Conservation (phyloP, 495 filamentous ascomycete genomes). For the Neurospora sp. region DNA sequence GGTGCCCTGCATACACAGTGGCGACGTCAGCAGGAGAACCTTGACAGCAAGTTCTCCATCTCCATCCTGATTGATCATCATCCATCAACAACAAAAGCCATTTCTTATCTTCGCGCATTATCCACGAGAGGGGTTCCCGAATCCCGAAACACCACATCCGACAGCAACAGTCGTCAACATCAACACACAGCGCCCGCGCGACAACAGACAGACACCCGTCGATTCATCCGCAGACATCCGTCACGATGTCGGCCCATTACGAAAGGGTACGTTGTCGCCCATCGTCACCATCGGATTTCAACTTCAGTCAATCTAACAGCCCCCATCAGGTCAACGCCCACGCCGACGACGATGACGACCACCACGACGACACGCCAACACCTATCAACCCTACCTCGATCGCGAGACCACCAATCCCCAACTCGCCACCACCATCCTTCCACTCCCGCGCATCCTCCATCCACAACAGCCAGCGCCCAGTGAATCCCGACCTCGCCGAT, state of each 20-base stretch:
- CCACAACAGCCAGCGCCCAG: slow-evolving; percentile 39
- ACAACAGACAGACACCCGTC: not conserved
- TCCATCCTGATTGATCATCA: not conserved
- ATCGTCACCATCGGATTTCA: no score
- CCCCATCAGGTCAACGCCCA: slow-evolving; percentile 33
- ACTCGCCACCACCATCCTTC: slow-evolving; percentile 91
- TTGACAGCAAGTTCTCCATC: not conserved
- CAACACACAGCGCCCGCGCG: not conserved
- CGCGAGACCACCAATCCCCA: slow-evolving; percentile 43
- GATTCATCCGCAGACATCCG: not conserved
- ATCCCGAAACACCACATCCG: not conserved
- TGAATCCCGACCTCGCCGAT: slow-evolving; percentile 73
- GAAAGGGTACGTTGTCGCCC: slow-evolving; percentile 56
- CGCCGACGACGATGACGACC: slow-evolving; percentile 33
- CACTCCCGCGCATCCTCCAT: slow-evolving; percentile 73
- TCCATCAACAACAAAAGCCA: slow-evolving; percentile 5
- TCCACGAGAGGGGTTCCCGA: not conserved
- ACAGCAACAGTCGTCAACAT: not conserved
- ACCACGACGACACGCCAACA: slow-evolving; percentile 3
- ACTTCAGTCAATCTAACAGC: not conserved
- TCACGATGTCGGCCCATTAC: slow-evolving; percentile 75
- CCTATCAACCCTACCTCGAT: slow-evolving; percentile 21
- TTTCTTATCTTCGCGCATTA: slow-evolving; percentile 4
- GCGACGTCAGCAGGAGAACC: not conserved
- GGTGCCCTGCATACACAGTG: not conserved